Evolutionary conservation across 495 filamentous ascomycete species (phyloP), one percentile per base, ranked within the genome.

Genomic region (Jackrogersella minutella): DNA sequence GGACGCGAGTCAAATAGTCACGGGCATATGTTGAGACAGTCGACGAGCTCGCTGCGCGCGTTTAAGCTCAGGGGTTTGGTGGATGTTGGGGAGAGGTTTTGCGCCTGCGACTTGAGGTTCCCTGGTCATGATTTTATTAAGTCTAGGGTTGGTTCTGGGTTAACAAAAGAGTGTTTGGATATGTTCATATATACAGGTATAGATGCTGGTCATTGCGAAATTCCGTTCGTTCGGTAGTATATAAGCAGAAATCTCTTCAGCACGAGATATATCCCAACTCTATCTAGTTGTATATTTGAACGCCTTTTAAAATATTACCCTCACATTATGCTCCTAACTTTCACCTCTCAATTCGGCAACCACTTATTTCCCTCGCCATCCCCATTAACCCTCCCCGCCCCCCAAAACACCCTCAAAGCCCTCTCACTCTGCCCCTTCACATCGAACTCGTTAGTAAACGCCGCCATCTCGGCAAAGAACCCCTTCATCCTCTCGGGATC

Each of bases 401-500:
- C 14, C 58, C 22, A 11, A 52, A 71, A 73, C 30, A 61, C 28
- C 59, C 44, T 30, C 44, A 74, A 11, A 2, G 76, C 76, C 17
- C 49, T 36, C 7, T 70, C 67, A 17, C 76, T 78, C 58, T 79
- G 76, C 24, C 51, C 46, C 59, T 40, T 21, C 5, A 80, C 60
- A 37, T 80, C 72, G 7, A 68, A 68, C 24, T 76, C 69, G 21
- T 79, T 77, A 0, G 76, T 78, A 46, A 74, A 73, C 1, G 52
- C 60, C 2, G 71, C 74, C 26, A 70, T 69, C 56, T 58, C 26
- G 0, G 17, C 39, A 33, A 80, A 78, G 46, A 77, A 76, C 0
- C 9, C 21, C 63, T 36, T 69, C 69, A 76, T 66, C 39, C 70
- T 43, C 21, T 44, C 58, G 5, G 76, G 77, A 24, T 78, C 75